These are phyloP conservation scores for Grammothele lineata DNA, from an alignment of 768 basidiomycete genomes.

Conservation along the genomic window DNA sequence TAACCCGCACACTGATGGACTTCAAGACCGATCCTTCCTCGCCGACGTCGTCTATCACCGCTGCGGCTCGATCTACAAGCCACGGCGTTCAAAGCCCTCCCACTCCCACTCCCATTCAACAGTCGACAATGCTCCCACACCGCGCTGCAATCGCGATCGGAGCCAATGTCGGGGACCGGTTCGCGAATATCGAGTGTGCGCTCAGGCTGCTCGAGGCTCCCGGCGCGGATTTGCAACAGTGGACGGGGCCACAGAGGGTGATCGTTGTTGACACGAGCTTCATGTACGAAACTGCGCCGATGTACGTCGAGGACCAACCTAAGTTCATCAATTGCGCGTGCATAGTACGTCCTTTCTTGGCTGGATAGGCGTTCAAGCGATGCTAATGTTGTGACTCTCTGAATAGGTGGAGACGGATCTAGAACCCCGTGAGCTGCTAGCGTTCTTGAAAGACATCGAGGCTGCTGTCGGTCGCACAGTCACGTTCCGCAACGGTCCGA, in stretches of 20 bases:
- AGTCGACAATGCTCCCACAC: slow-evolving; percentile 16
- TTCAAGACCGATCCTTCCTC: slow-evolving; percentile 7
- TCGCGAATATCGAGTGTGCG: slow-evolving; percentile 76
- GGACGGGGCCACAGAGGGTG: slow-evolving; percentile 21
- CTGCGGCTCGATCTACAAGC: not conserved
- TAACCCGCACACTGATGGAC: slow-evolving; percentile 42
- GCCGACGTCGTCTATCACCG: not conserved
- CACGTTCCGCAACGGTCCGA: slow-evolving; percentile 79
- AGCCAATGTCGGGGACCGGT: slow-evolving; percentile 86
- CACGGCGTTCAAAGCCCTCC: not conserved
- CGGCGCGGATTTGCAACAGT: slow-evolving; percentile 14
- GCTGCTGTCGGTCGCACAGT: slow-evolving; percentile 69
- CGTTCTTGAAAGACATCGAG: slow-evolving; percentile 72
- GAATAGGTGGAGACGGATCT: slow-evolving; percentile 81
- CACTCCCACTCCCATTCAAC: not conserved
- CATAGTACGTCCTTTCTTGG: slow-evolving; percentile 54
- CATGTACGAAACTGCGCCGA: slow-evolving; percentile 89
- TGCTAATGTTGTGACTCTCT: not conserved
- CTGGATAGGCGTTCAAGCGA: too few species aligned
- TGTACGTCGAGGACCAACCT: slow-evolving; percentile 93
- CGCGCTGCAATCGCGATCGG: slow-evolving; percentile 75
- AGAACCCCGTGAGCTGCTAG: slow-evolving; percentile 52
- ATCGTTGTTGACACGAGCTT: slow-evolving; percentile 75
- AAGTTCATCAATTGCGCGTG: slow-evolving; percentile 90
- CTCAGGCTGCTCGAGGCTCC: slow-evolving; percentile 65